A percentile compares a stretch with the other conserved stretches of the same genome.
Evolutionary conservation across 371 early-diverging fungal genomes (phyloP).

Genomic region (Coemansia linderi): DNA sequence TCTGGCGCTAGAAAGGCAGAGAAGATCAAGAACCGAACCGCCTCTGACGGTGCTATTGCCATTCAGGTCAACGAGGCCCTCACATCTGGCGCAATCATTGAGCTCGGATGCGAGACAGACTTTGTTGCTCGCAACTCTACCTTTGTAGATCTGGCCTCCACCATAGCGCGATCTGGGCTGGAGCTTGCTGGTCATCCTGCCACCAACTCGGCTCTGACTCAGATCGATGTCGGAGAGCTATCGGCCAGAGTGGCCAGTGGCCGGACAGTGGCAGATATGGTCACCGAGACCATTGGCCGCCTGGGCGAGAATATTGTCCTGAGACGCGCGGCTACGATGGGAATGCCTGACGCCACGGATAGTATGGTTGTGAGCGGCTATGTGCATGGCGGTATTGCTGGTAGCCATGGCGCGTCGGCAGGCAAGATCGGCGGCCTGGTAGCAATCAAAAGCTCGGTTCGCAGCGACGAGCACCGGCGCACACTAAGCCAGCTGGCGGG

Average conservation of each 20-base stretch:
- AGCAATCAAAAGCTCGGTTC: slow-evolving; percentile 22
- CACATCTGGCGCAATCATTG: slow-evolving; percentile 30
- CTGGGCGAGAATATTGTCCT: slow-evolving; percentile 86
- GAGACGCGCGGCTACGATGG: slow-evolving; percentile 68
- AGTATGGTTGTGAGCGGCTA: slow-evolving; percentile 29
- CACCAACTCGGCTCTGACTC: slow-evolving; percentile 21
- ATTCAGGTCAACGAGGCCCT: slow-evolving; percentile 59
- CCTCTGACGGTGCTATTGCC: slow-evolving; percentile 75
- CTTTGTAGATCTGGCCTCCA: slow-evolving; percentile 76
- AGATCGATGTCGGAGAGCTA: slow-evolving; percentile 57
- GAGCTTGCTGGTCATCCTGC: slow-evolving; percentile 55
- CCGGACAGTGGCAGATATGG: slow-evolving; percentile 64
- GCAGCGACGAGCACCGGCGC: slow-evolving; percentile 11
- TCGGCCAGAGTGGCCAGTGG: slow-evolving; percentile 53
- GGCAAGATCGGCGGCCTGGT: slow-evolving; percentile 54
- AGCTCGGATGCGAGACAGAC: slow-evolving; percentile 84
- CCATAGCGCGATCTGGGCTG: slow-evolving; percentile 69
- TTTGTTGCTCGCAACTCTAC: slow-evolving; percentile 85
- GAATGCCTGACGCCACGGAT: slow-evolving; percentile 21
- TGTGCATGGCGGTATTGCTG: slow-evolving; percentile 37
- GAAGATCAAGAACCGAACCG: slow-evolving; percentile 66
- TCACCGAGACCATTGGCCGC: slow-evolving; percentile 77
- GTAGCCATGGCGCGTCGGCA: slow-evolving; percentile 16
- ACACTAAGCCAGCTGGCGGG: slow-evolving; percentile 38
- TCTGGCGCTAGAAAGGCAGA: slow-evolving; percentile 78